phyloP scores from a whole-genome alignment of 2,329 filamentous ascomycete genomes.

The Alternaria atra region DNA sequence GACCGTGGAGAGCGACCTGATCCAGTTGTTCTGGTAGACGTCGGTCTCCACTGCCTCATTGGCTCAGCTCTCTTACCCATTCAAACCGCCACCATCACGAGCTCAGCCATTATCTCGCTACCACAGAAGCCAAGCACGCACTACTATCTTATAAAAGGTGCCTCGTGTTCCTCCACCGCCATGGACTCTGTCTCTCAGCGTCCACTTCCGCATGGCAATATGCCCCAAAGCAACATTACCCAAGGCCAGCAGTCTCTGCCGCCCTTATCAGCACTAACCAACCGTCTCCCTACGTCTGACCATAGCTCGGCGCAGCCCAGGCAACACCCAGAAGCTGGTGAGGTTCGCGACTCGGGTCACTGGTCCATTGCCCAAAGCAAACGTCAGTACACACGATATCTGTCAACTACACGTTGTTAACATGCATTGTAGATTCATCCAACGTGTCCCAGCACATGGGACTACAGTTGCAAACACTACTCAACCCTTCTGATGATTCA shows the following conservation, averaged over 20 bases:
- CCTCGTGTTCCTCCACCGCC: slow-evolving; percentile 13
- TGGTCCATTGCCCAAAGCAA: slow-evolving; percentile 68
- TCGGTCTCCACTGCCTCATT: slow-evolving; percentile 9
- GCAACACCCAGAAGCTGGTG: slow-evolving; percentile 55
- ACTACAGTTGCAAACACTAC: slow-evolving; percentile 59
- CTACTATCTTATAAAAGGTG: neutral
- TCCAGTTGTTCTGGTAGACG: neutral
- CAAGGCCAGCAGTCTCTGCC: slow-evolving; percentile 47
- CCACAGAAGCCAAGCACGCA: slow-evolving; percentile 1
- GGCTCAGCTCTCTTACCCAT: slow-evolving; percentile 27
- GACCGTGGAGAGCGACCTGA: slow-evolving; percentile 2
- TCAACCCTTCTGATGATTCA: slow-evolving; percentile 60
- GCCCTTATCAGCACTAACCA: slow-evolving; percentile 51
- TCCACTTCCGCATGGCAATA: slow-evolving; percentile 24
- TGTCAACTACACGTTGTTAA: slow-evolving; percentile 19
- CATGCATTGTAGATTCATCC: slow-evolving; percentile 48
- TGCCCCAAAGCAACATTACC: neutral
- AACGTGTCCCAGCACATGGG: slow-evolving; percentile 57
- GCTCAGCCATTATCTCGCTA: slow-evolving; percentile 14
- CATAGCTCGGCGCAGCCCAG: slow-evolving; percentile 44
- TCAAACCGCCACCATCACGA: slow-evolving; percentile 17
- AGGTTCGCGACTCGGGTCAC: slow-evolving; percentile 66
- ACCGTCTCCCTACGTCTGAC: slow-evolving; percentile 42
- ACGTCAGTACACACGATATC: slow-evolving; percentile 51
- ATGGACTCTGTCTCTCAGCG: slow-evolving; percentile 46